Base-by-base conservation (phyloP, 2,329 filamentous ascomycete genomes). In the Xylaria sp. region DNA sequence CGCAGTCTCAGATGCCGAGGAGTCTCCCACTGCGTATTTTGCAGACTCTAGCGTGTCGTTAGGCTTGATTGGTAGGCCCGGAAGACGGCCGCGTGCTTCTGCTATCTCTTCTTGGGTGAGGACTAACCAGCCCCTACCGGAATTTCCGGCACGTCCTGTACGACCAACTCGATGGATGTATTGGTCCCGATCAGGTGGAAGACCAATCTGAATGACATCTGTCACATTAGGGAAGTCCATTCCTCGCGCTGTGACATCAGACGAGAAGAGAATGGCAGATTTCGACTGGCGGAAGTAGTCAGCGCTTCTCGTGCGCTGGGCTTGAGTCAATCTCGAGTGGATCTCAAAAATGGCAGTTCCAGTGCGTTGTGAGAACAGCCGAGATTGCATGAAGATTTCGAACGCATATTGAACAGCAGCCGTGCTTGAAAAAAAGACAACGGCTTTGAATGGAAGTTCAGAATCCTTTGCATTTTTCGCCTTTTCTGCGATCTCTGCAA, bases 351-450 rank as follows among this genome's bases (percentile, higher is more conserved):
- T 71, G 10, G 72, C 69, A 13, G 87, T 73, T 25, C 82, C 81
- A 63, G 82, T 79, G 0, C 25, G 1, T 59, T 75, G 72, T 22
- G 73, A 73, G 25, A 78, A 71, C 56, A 89, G 80, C 11, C 2
- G 13, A 36, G 82, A 81, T 50, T 79, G 77, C 22, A 49, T 63
- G 74, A 94, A 87, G 25, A 90, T 80, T 17, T 85, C 82, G 22
- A 85, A 81, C 25, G 88, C 88, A 54, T 94, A 82, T 64, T 89
- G 84, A 50, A 94, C 92, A 69, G 91, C 85, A 27, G 87, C 86
- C 0, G 92, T 96, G 25, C 91, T 93, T 74, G 92, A 92, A 78
- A 95, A 91, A 82, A 97, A 99, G 47, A 97, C 83, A 67, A 99
- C 96, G n/a, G 93, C 93, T 85, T 99, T 99, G 87, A 98, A 97